Evolutionary conservation across 352 stramenopile species (phyloP), one percentile per base, ranked within the genome.

Genomic region (Phytophthora hibernalis): DNA sequence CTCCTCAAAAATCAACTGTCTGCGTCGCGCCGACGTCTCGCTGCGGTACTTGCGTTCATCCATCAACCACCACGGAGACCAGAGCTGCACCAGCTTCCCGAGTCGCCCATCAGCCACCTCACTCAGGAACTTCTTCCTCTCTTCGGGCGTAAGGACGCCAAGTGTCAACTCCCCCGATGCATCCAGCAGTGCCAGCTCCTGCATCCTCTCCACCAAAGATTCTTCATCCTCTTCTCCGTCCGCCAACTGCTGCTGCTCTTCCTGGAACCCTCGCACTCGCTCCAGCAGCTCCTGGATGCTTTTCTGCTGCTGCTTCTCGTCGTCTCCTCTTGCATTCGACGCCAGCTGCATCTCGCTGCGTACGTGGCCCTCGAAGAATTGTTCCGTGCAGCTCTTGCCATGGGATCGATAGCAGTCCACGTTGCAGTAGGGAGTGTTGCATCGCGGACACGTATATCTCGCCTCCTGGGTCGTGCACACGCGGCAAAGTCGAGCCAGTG

Each of bases 361-460:
- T 21, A 95, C 86, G 35, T 93, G 81, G 5, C 58, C 70, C 49
- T 94, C 82, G 55, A 87, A 95, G 62, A 96, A 96, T 21, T 74
- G 69, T 58, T 96, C 89, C 0, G 85, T 95, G 61, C 89, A 96
- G 11, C 47, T 59, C 51, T 80, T 67, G 42, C 86, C 79, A 66
- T 96, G 89, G 11, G 61, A 62, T 45, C 83, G 82, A 69, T 93
- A 96, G 78, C 89, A 96, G 21, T 66, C 45, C 9, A 92, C 84
- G 54, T 82, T 85, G 65, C 89, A 96, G 70, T 95, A 96, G 7
- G 83, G 75, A 45, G 73, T 65, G 28, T 91, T 91, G 73, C 89
- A 96, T 5, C 85, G 84, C 20, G 89, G 89, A 79, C 89, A 96
- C 12, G 82, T 92, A 78, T 96, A 96, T 47, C 85, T 80, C 26